Conservation (phyloP, 2,329 filamentous ascomycete genomes). For the Alternaria rosae region DNA sequence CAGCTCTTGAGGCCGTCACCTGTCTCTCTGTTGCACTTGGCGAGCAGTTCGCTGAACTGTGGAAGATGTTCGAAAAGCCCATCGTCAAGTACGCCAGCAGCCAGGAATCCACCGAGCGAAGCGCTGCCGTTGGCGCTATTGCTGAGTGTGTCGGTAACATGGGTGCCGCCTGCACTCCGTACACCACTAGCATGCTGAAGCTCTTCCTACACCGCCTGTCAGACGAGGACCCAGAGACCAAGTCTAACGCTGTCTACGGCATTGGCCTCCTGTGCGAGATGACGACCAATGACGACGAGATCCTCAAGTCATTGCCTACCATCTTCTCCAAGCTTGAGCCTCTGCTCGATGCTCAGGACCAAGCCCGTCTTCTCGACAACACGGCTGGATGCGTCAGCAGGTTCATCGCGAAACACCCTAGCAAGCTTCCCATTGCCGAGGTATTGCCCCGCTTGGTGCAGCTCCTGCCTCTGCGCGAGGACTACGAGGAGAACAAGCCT, state of each 20-base stretch:
- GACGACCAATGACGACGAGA: constrained; percentile 75
- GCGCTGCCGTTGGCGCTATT: constrained; percentile 87
- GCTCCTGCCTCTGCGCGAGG: constrained; percentile 86
- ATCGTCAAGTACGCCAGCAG: constrained; percentile 88
- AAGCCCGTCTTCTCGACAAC: constrained; percentile 88
- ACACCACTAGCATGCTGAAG: constrained; percentile 78
- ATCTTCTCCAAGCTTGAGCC: constrained; percentile 89
- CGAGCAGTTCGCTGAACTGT: constrained; percentile 80
- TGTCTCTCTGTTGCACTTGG: constrained; percentile 85
- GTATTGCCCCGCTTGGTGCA: constrained; percentile 82
- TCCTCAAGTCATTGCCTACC: constrained; percentile 75
- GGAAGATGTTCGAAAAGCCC: constrained; percentile 95
- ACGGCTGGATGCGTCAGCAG: constrained; percentile 88
- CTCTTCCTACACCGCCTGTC: constrained; percentile 84
- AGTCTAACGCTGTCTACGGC: constrained; percentile 94
- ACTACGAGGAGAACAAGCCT: constrained; percentile 95
- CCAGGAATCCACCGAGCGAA: constrained; percentile 85
- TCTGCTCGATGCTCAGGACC: constrained; percentile 77
- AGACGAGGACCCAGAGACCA: constrained; percentile 89
- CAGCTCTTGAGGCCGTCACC: constrained; percentile 87
- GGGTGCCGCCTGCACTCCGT: constrained; percentile 79
- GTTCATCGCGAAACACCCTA: constrained; percentile 90
- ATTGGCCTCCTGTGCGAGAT: constrained; percentile 84
- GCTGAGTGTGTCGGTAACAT: constrained; percentile 90
- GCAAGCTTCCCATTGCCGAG: constrained; percentile 78